Base-by-base conservation (phyloP, 345 rosid species). In the Noccaea bulbosa region DNA sequence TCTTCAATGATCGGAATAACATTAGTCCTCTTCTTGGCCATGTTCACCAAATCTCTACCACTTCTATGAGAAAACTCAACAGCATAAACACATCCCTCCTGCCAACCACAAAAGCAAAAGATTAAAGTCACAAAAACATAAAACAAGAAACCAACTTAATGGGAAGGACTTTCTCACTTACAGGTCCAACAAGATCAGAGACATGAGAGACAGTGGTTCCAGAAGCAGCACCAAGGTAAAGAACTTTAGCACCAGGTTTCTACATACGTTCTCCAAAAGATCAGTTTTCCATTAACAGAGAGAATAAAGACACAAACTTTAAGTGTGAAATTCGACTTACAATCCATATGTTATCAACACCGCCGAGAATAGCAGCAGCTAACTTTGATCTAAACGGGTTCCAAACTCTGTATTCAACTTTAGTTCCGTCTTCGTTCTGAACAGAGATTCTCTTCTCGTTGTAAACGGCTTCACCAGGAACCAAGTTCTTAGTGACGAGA, bases 171-270 rank as follows among this genome's bases (percentile, higher is more conserved):
- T 24, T 24, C 0, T 5, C 6, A 33, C 96, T 83, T 82, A 95
- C 98, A 53, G 94, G 98, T 30, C 99, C 98, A 83, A 92, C 98
- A 67, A 95, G 6, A 49, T 92, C 99, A 16, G 99, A 95, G 0
- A 94, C 99, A 69, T 95, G 99, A 39, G 99, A 95, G 8, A 95
- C 99, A n/a, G 98, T 88, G 16, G 99, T 95, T 17, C 99, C 99
- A 38, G 99, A 95, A 69, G 99, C 99, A 77, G 99, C 99, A 44
- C 98, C 98, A 43, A 95, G 89, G 77, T 95, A 95, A 0, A 95
- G 92, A 70, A 95, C 97, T 66, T 88, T 88, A 22, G 92, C 92
- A 61, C 98, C 99, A 12, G 99, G 99, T 86, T 83, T 90, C 99
- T 94, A 17, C 37, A 43, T 4, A 33, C 8, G 9, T 47, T 47